Evolutionary conservation across 2,329 filamentous ascomycete species (phyloP), one percentile per base, ranked within the genome.

Genomic region (Venturiaceae sp.): DNA sequence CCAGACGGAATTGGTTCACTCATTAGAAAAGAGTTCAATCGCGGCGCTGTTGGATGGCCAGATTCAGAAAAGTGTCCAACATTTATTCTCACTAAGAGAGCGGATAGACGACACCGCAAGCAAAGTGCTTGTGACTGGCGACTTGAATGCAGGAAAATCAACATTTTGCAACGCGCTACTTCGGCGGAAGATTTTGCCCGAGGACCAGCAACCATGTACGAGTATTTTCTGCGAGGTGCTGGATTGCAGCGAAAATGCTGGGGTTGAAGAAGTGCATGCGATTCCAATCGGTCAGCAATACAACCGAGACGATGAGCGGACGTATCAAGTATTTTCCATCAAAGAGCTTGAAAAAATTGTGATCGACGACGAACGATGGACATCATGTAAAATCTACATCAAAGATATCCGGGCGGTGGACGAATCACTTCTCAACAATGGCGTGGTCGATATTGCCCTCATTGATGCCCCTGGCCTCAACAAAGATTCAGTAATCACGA

Each of bases 141-240:
- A 99, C 69, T 74, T 99, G 57, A 99, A 99, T 68, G 92, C 94
- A 8, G 94, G 94, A 68, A 99, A 99, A 70, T 99, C 94, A 3
- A 99, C 94, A 0, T 99, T 99, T 67, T 99, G 94, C 76, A 99
- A 99, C 72, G 94, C 94, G n/a, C 77, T 99, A 2, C 75, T 99
- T 41, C 86, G 94, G 61, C 84, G 92, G 62, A 97, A 97, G 73
- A 83, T 99, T 30, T 75, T 99, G 3, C 94, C 94, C 0, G 94
- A 97, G 73, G 94, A 99, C 66, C 92, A 99, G 71, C 94, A 97
- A 69, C 94, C 94, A 1, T 99, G 94, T 73, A 99, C 94, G 1
- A 94, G 90, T 72, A 96, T 99, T 59, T 99, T 99, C 74, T 99
- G 94, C 70, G 94, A 99, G 70, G 94, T 99, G 2, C 74, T 99